Percentiles rank a stretch among this genome's conserved stretches.
phyloP scores from a whole-genome alignment of 306 rosid species.

The Cucumis hystrix region DNA sequence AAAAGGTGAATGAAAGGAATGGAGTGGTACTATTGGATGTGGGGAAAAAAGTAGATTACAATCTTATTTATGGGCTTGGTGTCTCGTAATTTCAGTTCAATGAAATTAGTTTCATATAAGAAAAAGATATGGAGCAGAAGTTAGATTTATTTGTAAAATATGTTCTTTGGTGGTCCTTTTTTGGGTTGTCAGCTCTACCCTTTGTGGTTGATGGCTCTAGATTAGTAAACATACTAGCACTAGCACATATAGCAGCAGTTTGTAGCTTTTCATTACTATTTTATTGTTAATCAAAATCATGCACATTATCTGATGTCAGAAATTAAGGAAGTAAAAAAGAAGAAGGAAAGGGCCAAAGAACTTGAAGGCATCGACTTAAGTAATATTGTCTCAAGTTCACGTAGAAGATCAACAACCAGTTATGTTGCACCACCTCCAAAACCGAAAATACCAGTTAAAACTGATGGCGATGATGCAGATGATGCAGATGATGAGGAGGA shows the following conservation, averaged over 20 bases:
- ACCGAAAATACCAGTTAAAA: constrained; percentile 56
- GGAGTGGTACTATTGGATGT: not conserved
- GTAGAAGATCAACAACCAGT: constrained; percentile 63
- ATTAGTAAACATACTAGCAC: not conserved
- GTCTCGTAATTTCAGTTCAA: not conserved
- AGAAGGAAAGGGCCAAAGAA: constrained; percentile 80
- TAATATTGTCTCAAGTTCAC: constrained; percentile 77
- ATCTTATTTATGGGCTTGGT: not conserved
- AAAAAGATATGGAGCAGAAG: not conserved
- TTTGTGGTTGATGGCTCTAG: too few relatives aligned
- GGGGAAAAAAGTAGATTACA: not conserved
- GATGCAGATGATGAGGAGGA: constrained; percentile 28
- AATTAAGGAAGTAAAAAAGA: constrained; percentile 72
- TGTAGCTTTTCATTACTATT: not conserved
- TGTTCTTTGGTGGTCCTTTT: not conserved
- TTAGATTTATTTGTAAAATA: not conserved
- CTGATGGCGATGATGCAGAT: constrained; percentile 33
- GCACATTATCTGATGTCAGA: constrained; percentile 29
- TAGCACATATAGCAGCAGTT: too few relatives aligned
- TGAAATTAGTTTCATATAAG: not conserved
- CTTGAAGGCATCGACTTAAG: constrained; percentile 93
- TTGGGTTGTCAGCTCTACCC: not conserved
- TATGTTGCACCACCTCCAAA: constrained; percentile 49
- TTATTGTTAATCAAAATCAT: not conserved
- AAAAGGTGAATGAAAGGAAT: constrained; percentile 46